phyloP scores from a whole-genome alignment of 2,329 filamentous ascomycete species.

The Colletotrichum liaoningense region DNA sequence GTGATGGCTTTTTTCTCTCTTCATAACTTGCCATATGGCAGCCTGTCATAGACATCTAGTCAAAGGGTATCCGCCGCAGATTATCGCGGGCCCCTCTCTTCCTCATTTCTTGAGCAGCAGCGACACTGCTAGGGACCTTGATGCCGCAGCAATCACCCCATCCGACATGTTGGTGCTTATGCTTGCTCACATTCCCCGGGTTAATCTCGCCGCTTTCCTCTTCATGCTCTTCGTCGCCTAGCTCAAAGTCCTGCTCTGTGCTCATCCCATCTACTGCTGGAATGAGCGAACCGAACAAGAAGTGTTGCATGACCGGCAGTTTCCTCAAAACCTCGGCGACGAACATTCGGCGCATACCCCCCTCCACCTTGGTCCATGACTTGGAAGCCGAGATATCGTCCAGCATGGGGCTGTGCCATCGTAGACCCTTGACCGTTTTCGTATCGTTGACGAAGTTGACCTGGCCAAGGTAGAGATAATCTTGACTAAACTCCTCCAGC shows the following conservation, averaged over 20 bases:
- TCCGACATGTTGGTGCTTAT: conserved; percentile 76
- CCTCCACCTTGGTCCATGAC: conserved; percentile 92
- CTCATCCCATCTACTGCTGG: conserved; percentile 87
- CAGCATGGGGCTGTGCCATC: conserved; percentile 98
- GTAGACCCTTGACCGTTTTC: conserved; percentile 92
- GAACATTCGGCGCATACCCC: conserved; percentile 97
- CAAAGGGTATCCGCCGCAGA: conserved; percentile 84
- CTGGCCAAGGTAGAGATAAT: conserved; percentile 93
- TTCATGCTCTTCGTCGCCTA: conserved; percentile 59
- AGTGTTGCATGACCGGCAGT: conserved; percentile 98
- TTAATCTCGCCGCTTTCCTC: conserved; percentile 69
- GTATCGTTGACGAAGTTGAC: conserved; percentile 95
- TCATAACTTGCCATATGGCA: neutral
- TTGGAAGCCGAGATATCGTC: conserved; percentile 95
- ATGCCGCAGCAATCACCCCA: conserved; percentile 99
- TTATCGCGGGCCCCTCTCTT: conserved; percentile 73
- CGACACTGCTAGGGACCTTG: conserved; percentile 93
- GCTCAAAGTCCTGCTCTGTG: conserved; percentile 64
- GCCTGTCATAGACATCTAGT: conserved; percentile 57
- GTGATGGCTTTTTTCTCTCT: neutral
- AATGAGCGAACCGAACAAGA: conserved; percentile 89
- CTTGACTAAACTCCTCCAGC: conserved; percentile 84
- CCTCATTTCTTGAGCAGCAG: conserved; percentile 88
- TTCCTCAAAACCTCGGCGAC: conserved; percentile 92
- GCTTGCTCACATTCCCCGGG: conserved; percentile 67